Evolutionary conservation across 495 filamentous ascomycete genomes (phyloP).

Genomic region (Aspergillus avenaceus): DNA sequence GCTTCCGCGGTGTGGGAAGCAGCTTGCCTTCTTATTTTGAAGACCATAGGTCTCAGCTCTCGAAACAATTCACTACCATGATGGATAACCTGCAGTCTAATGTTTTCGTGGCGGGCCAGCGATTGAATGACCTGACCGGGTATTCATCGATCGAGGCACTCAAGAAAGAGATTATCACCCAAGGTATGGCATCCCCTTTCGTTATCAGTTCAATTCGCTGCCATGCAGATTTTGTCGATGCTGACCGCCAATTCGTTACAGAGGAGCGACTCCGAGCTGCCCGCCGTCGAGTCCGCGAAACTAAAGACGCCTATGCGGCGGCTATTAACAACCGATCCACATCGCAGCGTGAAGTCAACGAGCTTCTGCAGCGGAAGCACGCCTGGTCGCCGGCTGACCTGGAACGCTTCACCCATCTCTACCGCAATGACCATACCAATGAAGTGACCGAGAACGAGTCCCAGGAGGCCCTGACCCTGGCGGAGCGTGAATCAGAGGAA

Average conservation of each 20-base stretch:
- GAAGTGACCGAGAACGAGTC: slow-evolving; percentile 81
- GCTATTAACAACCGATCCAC: slow-evolving; percentile 75
- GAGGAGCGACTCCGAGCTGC: slow-evolving; percentile 62
- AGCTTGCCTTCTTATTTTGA: slow-evolving; percentile 76
- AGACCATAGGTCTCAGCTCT: slow-evolving; percentile 63
- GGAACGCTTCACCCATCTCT: slow-evolving; percentile 90
- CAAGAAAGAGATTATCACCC: slow-evolving; percentile 66
- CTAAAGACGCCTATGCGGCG: slow-evolving; percentile 70
- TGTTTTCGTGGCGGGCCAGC: slow-evolving; percentile 77
- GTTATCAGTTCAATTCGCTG: not conserved
- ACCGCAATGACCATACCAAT: slow-evolving; percentile 87
- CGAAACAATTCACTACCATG: slow-evolving; percentile 67
- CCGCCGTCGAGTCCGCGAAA: slow-evolving; percentile 59
- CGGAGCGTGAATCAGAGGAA: slow-evolving; percentile 75
- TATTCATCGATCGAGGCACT: slow-evolving; percentile 90
- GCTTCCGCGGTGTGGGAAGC: slow-evolving; percentile 1
- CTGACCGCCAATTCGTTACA: slow-evolving; percentile 11
- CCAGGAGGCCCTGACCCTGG: slow-evolving; percentile 62
- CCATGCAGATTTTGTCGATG: not conserved
- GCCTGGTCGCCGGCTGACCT: slow-evolving; percentile 83
- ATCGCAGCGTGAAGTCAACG: slow-evolving; percentile 93
- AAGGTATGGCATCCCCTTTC: slow-evolving; percentile 42
- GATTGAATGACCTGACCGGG: slow-evolving; percentile 88
- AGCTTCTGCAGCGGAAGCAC: slow-evolving; percentile 88
- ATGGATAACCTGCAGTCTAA: slow-evolving; percentile 90